Percentiles rank a stretch among this genome's conserved stretches.
These are phyloP conservation scores for Picochlorum sp. DNA, from an alignment of 139 green algal genomes.

Conservation along the genomic window DNA sequence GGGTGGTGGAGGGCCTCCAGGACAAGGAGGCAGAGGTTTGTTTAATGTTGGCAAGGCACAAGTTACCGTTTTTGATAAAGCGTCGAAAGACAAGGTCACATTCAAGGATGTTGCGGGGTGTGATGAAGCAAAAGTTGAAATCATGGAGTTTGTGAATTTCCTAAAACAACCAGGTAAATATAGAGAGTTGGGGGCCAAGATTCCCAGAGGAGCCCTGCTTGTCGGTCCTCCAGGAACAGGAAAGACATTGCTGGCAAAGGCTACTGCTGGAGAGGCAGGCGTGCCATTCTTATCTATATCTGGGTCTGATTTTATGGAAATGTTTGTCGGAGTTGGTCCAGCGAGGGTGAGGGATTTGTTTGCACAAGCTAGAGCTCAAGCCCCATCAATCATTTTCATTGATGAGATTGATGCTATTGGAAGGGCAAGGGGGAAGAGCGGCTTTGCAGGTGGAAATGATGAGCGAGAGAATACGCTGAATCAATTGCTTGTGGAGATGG, in stretches of 20 bases:
- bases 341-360: slow-evolving; percentile 94
- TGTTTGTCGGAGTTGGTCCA: slow-evolving; percentile 88
- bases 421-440: slow-evolving; percentile 52
- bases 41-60: slow-evolving; percentile 88
- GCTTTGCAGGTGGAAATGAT: slow-evolving; percentile 87
- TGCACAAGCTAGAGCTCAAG: slow-evolving; percentile 70
- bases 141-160: slow-evolving; percentile 99
- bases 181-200: slow-evolving; percentile 76
- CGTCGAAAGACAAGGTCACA: slow-evolving; percentile 74
- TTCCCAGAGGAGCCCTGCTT: slow-evolving; percentile 86
- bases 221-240: slow-evolving; percentile 83
- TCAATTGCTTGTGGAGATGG: slow-evolving; percentile 96
- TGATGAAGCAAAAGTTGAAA: slow-evolving; percentile 91
- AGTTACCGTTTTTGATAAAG: slow-evolving; percentile 74
- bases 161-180: slow-evolving; percentile 76
- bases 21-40: slow-evolving; percentile 55
- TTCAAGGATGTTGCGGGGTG: slow-evolving; percentile 95
- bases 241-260: slow-evolving; percentile 95
- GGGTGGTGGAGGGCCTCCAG: slow-evolving; percentile 28
- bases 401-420: slow-evolving; percentile 94
- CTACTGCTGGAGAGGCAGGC: slow-evolving; percentile 87
- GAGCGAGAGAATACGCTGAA: slow-evolving; percentile 99
- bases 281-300: slow-evolving; percentile 87
- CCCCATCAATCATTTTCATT: slow-evolving; percentile 83
- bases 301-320: slow-evolving; percentile 72